phyloP scores from a whole-genome alignment of 2,329 filamentous ascomycete species.

The Colletotrichum musae region DNA sequence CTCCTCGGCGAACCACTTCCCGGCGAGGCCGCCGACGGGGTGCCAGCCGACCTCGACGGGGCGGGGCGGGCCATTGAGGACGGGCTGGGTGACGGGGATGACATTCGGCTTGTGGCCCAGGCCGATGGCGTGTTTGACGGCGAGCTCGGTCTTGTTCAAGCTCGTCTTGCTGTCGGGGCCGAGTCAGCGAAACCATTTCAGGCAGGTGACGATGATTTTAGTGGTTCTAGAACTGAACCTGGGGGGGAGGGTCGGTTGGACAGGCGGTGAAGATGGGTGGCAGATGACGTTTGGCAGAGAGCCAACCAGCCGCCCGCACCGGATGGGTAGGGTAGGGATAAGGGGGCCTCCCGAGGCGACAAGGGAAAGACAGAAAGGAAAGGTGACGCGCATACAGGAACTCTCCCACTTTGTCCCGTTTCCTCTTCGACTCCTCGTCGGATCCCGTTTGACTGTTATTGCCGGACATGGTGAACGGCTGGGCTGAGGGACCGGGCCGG shows the following conservation, averaged over 20 bases:
- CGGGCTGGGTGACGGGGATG: slow-evolving; percentile 56
- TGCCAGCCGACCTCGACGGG: slow-evolving; percentile 71
- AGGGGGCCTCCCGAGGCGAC: neutral
- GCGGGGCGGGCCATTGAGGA: slow-evolving; percentile 54
- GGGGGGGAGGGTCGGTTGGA: slow-evolving; percentile 20
- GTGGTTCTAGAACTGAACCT: neutral
- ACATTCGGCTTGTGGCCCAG: slow-evolving; percentile 61
- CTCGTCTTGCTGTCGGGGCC: slow-evolving; percentile 47
- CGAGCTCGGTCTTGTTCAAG: slow-evolving; percentile 56
- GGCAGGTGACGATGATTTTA: neutral
- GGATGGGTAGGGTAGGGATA: slow-evolving; percentile 5
- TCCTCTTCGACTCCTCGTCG: slow-evolving; percentile 45
- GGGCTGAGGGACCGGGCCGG: neutral
- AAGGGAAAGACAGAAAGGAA: neutral
- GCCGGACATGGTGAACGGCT: slow-evolving; percentile 18
- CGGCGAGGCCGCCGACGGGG: slow-evolving; percentile 68
- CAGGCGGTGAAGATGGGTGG: slow-evolving; percentile 1
- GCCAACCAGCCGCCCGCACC: too few species aligned
- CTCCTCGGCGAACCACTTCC: slow-evolving; percentile 72
- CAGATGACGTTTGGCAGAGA: too few species aligned
- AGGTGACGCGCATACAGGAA: slow-evolving; percentile 49
- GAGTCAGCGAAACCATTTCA: slow-evolving; percentile 37
- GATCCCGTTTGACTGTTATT: slow-evolving; percentile 15
- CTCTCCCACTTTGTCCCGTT: slow-evolving; percentile 50
- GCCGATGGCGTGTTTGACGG: slow-evolving; percentile 59